Conservation (phyloP, 2,329 filamentous ascomycete genomes). For the Elsinoe fawcettii region DNA sequence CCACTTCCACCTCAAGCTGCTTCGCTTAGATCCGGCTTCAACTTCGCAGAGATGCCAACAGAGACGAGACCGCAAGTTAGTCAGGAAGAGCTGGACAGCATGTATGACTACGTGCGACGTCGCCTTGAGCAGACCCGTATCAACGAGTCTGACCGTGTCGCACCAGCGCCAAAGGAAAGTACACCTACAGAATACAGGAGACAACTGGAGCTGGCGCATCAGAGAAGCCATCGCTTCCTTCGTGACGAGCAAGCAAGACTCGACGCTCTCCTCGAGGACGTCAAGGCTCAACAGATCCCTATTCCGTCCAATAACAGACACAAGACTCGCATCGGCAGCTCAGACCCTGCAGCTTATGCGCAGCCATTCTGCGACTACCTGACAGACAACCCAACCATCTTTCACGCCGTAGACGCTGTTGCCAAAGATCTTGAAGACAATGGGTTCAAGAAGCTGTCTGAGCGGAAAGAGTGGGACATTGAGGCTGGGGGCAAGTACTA, state of each 20-base stretch:
- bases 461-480: slow-evolving; percentile 76
- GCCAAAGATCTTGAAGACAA: slow-evolving; percentile 60
- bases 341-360: slow-evolving; percentile 47
- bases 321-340: not conserved
- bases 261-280: slow-evolving; percentile 14
- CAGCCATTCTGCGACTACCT: slow-evolving; percentile 83
- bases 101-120: slow-evolving; percentile 12
- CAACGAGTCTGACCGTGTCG: not conserved
- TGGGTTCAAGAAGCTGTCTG: slow-evolving; percentile 71
- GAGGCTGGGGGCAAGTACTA: slow-evolving; percentile 82
- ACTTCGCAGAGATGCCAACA: not conserved
- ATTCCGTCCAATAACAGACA: not conserved
- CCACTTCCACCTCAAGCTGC: slow-evolving; percentile 8
- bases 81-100: slow-evolving; percentile 9
- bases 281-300: slow-evolving; percentile 1
- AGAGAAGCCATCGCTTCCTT: slow-evolving; percentile 10
- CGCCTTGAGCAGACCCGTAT: slow-evolving; percentile 6
- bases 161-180: not conserved
- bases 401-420: slow-evolving; percentile 79
- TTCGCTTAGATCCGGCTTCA: slow-evolving; percentile 13
- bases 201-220: slow-evolving; percentile 4
- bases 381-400: slow-evolving; percentile 83
- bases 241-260: slow-evolving; percentile 10
- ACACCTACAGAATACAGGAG: not conserved
- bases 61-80: not conserved